Evolutionary conservation across 2,329 filamentous ascomycete species (phyloP).

Genomic region (Ceratocystiopsis sp.): DNA sequence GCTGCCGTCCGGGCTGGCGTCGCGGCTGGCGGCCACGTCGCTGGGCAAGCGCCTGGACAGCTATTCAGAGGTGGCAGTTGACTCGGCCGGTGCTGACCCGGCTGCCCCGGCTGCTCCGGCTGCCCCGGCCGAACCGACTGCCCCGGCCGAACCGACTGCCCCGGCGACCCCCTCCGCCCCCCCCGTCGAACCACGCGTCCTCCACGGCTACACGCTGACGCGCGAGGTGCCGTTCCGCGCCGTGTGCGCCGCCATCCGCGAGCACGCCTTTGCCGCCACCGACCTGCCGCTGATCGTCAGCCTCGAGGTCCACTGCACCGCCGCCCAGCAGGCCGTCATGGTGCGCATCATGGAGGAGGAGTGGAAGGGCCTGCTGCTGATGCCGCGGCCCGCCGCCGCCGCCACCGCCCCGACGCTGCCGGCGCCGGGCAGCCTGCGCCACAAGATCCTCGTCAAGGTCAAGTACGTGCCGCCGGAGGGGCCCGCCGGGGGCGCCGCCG

Average conservation of each 20-base stretch:
- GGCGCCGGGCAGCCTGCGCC: slow-evolving; percentile 49
- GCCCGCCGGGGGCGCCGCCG: background rate
- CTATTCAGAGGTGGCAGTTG: slow-evolving; percentile 15
- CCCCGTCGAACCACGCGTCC: slow-evolving; percentile 51
- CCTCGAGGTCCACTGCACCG: slow-evolving; percentile 73
- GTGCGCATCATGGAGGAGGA: slow-evolving; percentile 77
- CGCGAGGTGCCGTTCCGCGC: slow-evolving; percentile 74
- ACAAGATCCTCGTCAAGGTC: slow-evolving; percentile 74
- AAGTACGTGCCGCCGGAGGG: slow-evolving; percentile 40
- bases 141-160: background rate
- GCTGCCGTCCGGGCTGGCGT: slow-evolving; percentile 24
- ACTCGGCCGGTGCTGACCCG: slow-evolving; percentile 1
- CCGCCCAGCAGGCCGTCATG: slow-evolving; percentile 76
- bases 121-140: background rate
- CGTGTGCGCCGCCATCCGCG: slow-evolving; percentile 64
- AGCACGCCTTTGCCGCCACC: slow-evolving; percentile 58
- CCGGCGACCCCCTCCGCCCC: background rate
- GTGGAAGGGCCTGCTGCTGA: slow-evolving; percentile 59
- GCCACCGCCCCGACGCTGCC: slow-evolving; percentile 38
- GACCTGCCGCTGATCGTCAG: slow-evolving; percentile 85
- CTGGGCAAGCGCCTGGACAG: slow-evolving; percentile 25
- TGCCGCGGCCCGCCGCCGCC: slow-evolving; percentile 24
- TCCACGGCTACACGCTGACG: slow-evolving; percentile 83
- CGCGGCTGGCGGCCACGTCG: slow-evolving; percentile 31
- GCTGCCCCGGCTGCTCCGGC: too few species aligned